These are phyloP conservation scores for Aspergillus quadricinctus DNA, from an alignment of 2,329 filamentous ascomycete genomes.

Conservation along the genomic window DNA sequence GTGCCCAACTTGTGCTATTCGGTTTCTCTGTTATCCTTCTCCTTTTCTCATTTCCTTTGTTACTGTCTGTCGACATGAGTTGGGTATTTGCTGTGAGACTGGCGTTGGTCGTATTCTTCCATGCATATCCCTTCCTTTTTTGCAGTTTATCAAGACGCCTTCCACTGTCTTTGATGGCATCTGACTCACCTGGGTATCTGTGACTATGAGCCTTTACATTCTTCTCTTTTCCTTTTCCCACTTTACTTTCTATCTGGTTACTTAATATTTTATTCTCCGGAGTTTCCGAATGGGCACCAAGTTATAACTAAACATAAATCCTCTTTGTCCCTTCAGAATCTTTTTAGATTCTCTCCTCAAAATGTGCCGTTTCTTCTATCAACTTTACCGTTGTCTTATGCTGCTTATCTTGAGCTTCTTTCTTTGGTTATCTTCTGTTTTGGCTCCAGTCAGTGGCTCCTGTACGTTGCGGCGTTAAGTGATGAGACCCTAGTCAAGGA, in stretches of 20 bases:
- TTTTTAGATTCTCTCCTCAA: neutral
- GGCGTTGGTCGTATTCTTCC: constrained; percentile 34
- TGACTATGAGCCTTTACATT: constrained; percentile 9
- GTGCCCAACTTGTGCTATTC: constrained; percentile 13
- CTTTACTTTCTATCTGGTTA: constrained; percentile 20
- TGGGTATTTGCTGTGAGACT: constrained; percentile 29
- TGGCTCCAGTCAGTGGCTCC: constrained; percentile 2
- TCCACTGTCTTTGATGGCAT: neutral
- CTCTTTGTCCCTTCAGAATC: constrained; percentile 10
- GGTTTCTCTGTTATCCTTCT: constrained; percentile 16
- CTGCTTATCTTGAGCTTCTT: constrained; percentile 6
- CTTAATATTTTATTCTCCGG: constrained; percentile 19
- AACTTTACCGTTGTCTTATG: constrained; percentile 10
- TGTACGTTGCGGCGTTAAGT: constrained; percentile 12
- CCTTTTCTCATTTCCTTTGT: constrained; percentile 14
- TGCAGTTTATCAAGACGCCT: neutral
- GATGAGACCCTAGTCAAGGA: constrained; percentile 7
- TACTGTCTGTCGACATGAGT: constrained; percentile 19
- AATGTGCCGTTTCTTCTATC: constrained; percentile 1
- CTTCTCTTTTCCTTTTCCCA: constrained; percentile 18
- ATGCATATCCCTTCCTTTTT: constrained; percentile 21
- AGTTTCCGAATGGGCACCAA: neutral
- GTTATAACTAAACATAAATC: constrained; percentile 6
- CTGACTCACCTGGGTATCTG: constrained; percentile 1
- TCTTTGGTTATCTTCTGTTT: constrained; percentile 5